Evolutionary conservation across 2,329 filamentous ascomycete species (phyloP), one percentile per base, ranked within the genome.

Genomic region (Curvularia eragrostidis): DNA sequence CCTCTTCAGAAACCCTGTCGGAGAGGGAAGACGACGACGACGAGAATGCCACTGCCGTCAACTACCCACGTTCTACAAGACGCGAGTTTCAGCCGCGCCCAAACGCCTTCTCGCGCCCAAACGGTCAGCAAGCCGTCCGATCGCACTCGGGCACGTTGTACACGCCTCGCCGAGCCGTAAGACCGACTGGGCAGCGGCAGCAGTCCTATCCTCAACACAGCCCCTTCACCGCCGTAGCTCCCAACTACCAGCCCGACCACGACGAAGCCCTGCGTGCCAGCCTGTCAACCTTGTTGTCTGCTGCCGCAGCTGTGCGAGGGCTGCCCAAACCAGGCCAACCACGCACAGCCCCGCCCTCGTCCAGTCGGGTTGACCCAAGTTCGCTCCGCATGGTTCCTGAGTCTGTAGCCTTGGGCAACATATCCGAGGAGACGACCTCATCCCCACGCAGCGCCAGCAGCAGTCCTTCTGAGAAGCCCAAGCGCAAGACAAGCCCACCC

Each of bases 201-300:
- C 78, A 74, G 64, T 80, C 74, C 15, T 78, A 75, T 52, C 72
- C 75, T 13, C 81, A 83, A 48, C 85, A 87, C 69, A 79, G 80
- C 38, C 84, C 85, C 9, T 86, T 84, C 72, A 90, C 88, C 74
- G 86, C 90, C 74, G 85, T 91, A 72, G 89, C 89, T 0, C 89
- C 91, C 1, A 86, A 87, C 3, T 87, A 91, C 68, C 91, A 92
- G 66, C 89, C 91, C 47, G 93, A 98, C 68, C 93, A 98, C 68
- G 95, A 99, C 69, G 95, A 93, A 28, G 95, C 93, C 1, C 83
- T 99, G 10, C 89, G 95, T 32, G 93, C 95, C 19, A 97, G 92
- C 48, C 83, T 99, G n/a, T 97, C 93, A 0, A 98, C 95, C 0
- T 84, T 99, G 12, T 85, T 99, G 12, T 97, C 94, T n/a, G 96